Percentiles rank a stretch among this genome's conserved stretches.
Evolutionary conservation across 768 basidiomycete genomes (phyloP).

Genomic region (Calocera cornea): DNA sequence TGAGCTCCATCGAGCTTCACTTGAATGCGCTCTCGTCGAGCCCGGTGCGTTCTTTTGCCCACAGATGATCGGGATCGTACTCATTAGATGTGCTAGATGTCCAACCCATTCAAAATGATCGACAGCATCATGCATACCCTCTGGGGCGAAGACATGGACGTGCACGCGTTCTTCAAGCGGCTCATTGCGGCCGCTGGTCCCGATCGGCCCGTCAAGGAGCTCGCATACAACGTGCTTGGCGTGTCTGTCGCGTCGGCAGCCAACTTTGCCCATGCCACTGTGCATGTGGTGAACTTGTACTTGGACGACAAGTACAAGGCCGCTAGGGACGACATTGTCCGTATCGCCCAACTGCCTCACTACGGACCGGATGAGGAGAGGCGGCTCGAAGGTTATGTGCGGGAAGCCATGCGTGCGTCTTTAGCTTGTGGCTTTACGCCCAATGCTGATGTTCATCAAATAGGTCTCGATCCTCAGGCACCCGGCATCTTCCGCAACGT

Average conservation of each 20-base stretch:
- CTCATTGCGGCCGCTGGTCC: constrained; percentile 32
- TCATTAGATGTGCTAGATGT: background rate
- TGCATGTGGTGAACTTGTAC: constrained; percentile 53
- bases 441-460: constrained; percentile 8
- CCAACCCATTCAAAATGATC: constrained; percentile 1
- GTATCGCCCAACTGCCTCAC: constrained; percentile 19
- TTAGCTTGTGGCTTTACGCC: too few relatives aligned
- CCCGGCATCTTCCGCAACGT: constrained; percentile 47
- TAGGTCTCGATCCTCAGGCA: constrained; percentile 63
- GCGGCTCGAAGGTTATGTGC: constrained; percentile 41
- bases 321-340: constrained; percentile 21
- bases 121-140: constrained; percentile 1
- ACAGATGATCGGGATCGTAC: background rate
- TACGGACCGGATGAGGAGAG: constrained; percentile 21
- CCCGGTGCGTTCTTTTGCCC: constrained; percentile 28
- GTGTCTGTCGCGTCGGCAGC: constrained; percentile 53
- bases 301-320: constrained; percentile 33
- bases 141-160: constrained; percentile 19
- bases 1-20: constrained; percentile 41
- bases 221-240: constrained; percentile 58
- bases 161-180: constrained; percentile 42
- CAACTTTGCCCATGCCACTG: constrained; percentile 53
- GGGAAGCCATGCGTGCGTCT: constrained; percentile 55
- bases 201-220: constrained; percentile 43
- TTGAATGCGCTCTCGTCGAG: constrained; percentile 31